Base-by-base conservation (phyloP, 768 basidiomycete species). In the Bullera alba region DNA sequence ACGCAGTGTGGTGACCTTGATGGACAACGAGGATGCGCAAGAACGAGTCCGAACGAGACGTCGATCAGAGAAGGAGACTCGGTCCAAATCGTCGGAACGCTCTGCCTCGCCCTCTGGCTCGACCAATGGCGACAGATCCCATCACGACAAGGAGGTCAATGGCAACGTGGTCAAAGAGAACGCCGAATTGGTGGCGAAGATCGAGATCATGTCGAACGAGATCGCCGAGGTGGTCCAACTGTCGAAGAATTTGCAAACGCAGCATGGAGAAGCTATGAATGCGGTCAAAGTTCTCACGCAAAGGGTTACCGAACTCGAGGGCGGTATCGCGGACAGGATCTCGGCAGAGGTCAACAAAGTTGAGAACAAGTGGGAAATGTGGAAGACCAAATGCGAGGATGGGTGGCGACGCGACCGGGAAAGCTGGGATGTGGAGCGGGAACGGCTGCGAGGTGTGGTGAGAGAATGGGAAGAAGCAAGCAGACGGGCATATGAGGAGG, bases 341-440 rank as follows among this genome's bases (percentile, higher is more conserved):
- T 61, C 65, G 1, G 59, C 65, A 34, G 69, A 62, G 26, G 60
- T 66, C 12, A 56, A 47, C 8, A 63, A 63, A 34, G 64, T 64
- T 2, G 73, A 73, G 17, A 72, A 75, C 30, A 50, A 57, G 27
- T 76, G 75, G 75, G 70, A 72, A 22, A 81, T 83, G 35, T 91
- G 87, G 86, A 85, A 84, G 69, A 82, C 80, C 62, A 76, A 75
- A 10, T 81, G 91, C 21, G 88, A 91, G 60, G 84, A 83, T 7
- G 80, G 83, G 43, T 91, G 87, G 87, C 79, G 75, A 29, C 75
- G 72, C 25, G 83, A 91, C 27, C 81, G 83, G 60, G 83, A 87
- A 57, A 85, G 86, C 48, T 95, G 89, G 89, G 78, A 78, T 1
- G 76, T 79, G 30, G 91, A 95, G 71, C 77, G 89, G 3, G 84